A percentile compares a stretch with the other conserved stretches of the same genome.
Conservation (phyloP, 73 alveolate species). For the Effrenium voratum region DNA sequence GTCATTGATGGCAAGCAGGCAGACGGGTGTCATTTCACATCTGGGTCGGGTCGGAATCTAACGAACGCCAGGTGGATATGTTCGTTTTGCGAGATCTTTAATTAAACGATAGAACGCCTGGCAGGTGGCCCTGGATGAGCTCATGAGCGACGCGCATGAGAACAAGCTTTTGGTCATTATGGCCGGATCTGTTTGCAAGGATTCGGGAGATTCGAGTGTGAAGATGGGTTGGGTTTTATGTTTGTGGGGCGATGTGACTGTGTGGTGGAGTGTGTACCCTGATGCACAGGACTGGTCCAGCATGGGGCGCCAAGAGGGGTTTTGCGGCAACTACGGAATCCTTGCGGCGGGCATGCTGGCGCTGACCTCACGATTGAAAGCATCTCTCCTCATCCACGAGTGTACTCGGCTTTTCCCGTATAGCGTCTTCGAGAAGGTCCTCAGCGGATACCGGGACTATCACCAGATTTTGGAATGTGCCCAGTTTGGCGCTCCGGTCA, state of each 20-base stretch:
- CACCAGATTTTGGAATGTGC: neutral
- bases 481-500: neutral
- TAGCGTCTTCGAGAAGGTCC: neutral
- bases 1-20: no score
- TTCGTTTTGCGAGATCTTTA: no score
- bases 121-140: no score
- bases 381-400: neutral
- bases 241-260: no score
- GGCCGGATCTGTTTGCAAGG: neutral
- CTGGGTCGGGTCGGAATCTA: no score
- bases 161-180: neutral
- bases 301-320: conserved; percentile 5
- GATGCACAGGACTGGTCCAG: neutral
- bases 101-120: no score
- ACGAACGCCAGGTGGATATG: no score
- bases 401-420: neutral
- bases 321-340: neutral
- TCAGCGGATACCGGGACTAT: neutral
- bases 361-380: neutral
- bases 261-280: no score
- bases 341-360: neutral
- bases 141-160: no score
- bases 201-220: no score
- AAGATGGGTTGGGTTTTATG: no score
- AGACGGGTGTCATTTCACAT: no score